These are phyloP conservation scores for Penicillium capsulatum DNA, from an alignment of 2,329 filamentous ascomycete genomes.

Conservation along the genomic window DNA sequence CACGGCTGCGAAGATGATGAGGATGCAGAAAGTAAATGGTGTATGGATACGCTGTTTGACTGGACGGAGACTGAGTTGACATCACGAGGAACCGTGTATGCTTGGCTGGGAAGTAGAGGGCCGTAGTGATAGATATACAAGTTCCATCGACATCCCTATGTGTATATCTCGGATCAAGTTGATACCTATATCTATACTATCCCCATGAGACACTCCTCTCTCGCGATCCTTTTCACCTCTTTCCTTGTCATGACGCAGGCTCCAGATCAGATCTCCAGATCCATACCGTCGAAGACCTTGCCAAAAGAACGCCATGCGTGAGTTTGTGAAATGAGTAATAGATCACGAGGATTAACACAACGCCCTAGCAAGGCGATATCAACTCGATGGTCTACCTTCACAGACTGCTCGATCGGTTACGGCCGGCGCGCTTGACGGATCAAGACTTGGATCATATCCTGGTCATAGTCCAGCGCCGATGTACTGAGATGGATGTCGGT, in stretches of 20 bases:
- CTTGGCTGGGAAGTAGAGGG: no score
- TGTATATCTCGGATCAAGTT: no score
- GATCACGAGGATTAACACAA: background rate
- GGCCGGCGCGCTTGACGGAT: background rate
- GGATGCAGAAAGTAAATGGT: no score
- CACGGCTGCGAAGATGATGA: no score
- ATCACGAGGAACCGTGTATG: no score
- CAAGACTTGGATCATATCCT: background rate
- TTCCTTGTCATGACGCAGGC: background rate
- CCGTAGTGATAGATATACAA: no score
- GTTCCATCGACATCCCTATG: no score
- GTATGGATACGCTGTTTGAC: no score
- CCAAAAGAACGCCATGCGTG: conserved; percentile 1
- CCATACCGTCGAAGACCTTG: background rate
- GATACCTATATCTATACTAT: no score
- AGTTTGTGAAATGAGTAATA: background rate
- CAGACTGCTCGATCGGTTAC: background rate
- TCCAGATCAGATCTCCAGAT: background rate
- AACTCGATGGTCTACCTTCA: background rate
- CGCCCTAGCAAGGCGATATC: background rate
- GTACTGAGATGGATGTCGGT: background rate
- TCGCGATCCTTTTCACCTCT: background rate
- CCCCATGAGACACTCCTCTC: background rate
- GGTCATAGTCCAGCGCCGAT: background rate
- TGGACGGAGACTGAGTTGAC: no score